A percentile compares a stretch with the other conserved stretches of the same genome.
Evolutionary conservation across 139 green algal species (phyloP).

Genomic region (Limnomonas spitsbergensis): DNA sequence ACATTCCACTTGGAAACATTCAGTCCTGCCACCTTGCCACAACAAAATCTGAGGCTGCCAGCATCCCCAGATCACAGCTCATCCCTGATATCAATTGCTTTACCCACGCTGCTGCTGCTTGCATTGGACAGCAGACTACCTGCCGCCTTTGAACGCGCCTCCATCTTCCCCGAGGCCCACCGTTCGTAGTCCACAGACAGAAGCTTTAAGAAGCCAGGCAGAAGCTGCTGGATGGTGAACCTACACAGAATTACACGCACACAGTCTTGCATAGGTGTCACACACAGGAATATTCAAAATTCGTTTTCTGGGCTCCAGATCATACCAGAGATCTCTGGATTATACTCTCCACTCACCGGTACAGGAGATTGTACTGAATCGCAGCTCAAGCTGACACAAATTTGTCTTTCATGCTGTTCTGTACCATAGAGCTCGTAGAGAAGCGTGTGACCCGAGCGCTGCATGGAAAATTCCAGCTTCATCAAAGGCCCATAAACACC

Average conservation of each 20-base stretch:
- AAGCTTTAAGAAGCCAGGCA: conserved; percentile 22
- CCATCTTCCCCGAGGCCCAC: conserved; percentile 3
- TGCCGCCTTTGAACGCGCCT: background rate
- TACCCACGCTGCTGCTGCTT: too few species aligned
- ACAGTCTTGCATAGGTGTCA: background rate
- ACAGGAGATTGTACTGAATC: background rate
- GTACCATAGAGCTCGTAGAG: too few species aligned
- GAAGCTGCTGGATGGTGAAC: conserved; percentile 12
- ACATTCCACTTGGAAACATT: too few species aligned
- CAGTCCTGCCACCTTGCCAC: too few species aligned
- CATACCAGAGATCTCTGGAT: background rate
- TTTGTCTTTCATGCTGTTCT: background rate
- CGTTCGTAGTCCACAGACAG: conserved; percentile 25
- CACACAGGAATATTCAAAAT: background rate
- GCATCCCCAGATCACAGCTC: too few species aligned
- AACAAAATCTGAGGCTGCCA: too few species aligned
- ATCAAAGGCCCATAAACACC: background rate
- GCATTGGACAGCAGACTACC: conserved; percentile 11
- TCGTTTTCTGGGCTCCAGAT: background rate
- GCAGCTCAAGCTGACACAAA: too few species aligned
- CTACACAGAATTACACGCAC: background rate
- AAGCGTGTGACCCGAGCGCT: too few species aligned
- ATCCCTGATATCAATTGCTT: too few species aligned
- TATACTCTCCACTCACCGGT: too few species aligned
- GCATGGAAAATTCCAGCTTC: too few species aligned